Evolutionary conservation across 768 basidiomycete species (phyloP), one percentile per base, ranked within the genome.

Genomic region (Hygrocybe punicea): DNA sequence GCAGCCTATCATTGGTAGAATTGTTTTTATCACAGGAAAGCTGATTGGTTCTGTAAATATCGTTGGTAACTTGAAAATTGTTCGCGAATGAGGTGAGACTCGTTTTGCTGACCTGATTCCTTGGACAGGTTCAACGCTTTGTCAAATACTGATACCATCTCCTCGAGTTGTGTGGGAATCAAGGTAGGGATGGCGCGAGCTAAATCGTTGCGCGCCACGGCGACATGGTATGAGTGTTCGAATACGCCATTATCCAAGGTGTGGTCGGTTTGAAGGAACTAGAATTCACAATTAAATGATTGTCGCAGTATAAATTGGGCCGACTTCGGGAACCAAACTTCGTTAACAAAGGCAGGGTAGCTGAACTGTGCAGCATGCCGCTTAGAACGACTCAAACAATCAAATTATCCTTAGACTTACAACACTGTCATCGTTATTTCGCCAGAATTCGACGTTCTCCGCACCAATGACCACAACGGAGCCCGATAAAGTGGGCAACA

Each of bases 401-500:
- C 13, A 13, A 14, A 14, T 19, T 33, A 35, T 2, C 24, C 45
- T 17, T 24, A 1, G 4, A 48, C 61, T 35, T 51, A 65, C 63
- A 7, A 65, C 48, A 9, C 57, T 33, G 46, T 64, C 63, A 50
- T 65, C 57, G 37, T 53, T 56, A 17, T 17, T 39, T 4, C 57
- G 59, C 17, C 62, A 47, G 24, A 56, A 42, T 25, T 62, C 63
- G 8, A 61, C 44, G 40, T 60, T 44, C 16, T 62, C 60, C 8
- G 61, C 51, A 29, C 62, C 60, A 25, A 62, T 49, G 3, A 63
- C 50, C 23, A 65, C 53, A 23, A 51, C 29, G 36, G 60, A 58
- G 4, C 64, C 60, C 45, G 39, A 53, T 36, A 62, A 44, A 3
- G 63, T 58, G 7, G 63, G 63, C 6, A 65, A 33, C n/a, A 60